These are phyloP conservation scores for Penicillium sp. DNA, from an alignment of 2,329 filamentous ascomycete genomes.

Conservation along the genomic window DNA sequence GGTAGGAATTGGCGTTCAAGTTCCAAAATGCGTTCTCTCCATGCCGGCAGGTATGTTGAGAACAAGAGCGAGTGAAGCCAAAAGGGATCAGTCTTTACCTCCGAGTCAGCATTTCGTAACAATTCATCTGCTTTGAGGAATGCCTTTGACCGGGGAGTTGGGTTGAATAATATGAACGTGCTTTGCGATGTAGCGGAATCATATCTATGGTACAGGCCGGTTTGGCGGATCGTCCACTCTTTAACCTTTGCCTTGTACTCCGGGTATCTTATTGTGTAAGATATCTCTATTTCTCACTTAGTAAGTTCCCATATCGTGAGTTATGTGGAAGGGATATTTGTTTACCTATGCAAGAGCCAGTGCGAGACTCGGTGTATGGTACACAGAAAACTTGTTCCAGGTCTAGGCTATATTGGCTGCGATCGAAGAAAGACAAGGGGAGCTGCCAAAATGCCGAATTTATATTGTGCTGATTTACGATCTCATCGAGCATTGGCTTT, in stretches of 20 bases:
- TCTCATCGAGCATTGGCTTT: constrained; percentile 19
- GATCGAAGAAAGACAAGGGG: constrained; percentile 27
- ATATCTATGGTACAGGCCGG: constrained; percentile 33
- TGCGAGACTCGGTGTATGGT: constrained; percentile 15
- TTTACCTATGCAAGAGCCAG: constrained; percentile 17
- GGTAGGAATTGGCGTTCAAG: constrained; percentile 25
- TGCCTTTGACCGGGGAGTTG: constrained; percentile 5
- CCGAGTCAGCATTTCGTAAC: not conserved
- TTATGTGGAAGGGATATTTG: not conserved
- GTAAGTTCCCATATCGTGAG: not conserved
- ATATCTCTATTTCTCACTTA: constrained; percentile 17
- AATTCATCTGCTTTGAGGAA: constrained; percentile 1
- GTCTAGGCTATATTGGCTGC: constrained; percentile 7
- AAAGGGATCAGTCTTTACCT: constrained; percentile 16
- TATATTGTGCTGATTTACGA: constrained; percentile 19
- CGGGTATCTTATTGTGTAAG: constrained; percentile 32
- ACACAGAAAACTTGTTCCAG: constrained; percentile 27
- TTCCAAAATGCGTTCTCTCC: constrained; percentile 30
- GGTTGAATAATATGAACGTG: constrained; percentile 26
- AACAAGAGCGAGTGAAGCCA: constrained; percentile 30
- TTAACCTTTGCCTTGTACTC: constrained; percentile 22
- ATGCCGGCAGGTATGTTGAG: constrained; percentile 29
- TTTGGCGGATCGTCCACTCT: constrained; percentile 33
- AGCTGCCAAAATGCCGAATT: constrained; percentile 22
- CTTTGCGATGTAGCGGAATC: constrained; percentile 22